A percentile compares a stretch with the other conserved stretches of the same genome.
phyloP scores from a whole-genome alignment of 1,139 yeast species.

The Lodderomyces jiufengensis region DNA sequence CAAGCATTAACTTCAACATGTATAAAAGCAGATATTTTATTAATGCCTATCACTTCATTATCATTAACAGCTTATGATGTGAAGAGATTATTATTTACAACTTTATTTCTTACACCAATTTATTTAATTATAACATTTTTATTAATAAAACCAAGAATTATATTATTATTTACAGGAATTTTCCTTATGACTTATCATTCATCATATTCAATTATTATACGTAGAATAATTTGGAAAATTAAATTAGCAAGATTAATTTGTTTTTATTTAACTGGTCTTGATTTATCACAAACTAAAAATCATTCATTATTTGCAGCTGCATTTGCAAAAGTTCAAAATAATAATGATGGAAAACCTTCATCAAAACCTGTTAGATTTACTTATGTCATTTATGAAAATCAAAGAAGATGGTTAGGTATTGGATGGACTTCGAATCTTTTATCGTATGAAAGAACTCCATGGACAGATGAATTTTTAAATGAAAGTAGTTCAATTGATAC shows the following conservation, averaged over 20 bases:
- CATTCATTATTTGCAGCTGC: constrained; percentile 53
- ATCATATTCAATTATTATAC: constrained; percentile 72
- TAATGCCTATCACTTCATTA: constrained; percentile 72
- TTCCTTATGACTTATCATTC: constrained; percentile 81
- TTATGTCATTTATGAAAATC: constrained; percentile 92
- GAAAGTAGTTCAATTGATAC: constrained; percentile 67
- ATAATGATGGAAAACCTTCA: constrained; percentile 21
- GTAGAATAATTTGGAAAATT: constrained; percentile 82
- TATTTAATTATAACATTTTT: constrained; percentile 69
- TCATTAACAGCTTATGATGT: constrained; percentile 74
- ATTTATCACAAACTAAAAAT: constrained; percentile 58
- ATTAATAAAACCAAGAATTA: constrained; percentile 66
- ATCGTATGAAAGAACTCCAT: constrained; percentile 89
- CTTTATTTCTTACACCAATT: constrained; percentile 79
- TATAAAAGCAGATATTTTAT: constrained; percentile 69
- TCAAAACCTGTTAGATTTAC: constrained; percentile 78
- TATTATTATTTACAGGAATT: constrained; percentile 58
- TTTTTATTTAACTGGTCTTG: constrained; percentile 84
- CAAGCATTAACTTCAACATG: constrained; percentile 74
- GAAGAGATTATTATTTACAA: constrained; percentile 74
- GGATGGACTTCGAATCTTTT: constrained; percentile 95
- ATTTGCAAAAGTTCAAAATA: constrained; percentile 56
- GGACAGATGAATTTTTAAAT: constrained; percentile 95
- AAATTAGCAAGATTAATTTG: constrained; percentile 64
- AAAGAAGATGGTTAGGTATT: constrained; percentile 94